Base-by-base conservation (phyloP, 2,329 filamentous ascomycete genomes). In the Whalleya microplaca region DNA sequence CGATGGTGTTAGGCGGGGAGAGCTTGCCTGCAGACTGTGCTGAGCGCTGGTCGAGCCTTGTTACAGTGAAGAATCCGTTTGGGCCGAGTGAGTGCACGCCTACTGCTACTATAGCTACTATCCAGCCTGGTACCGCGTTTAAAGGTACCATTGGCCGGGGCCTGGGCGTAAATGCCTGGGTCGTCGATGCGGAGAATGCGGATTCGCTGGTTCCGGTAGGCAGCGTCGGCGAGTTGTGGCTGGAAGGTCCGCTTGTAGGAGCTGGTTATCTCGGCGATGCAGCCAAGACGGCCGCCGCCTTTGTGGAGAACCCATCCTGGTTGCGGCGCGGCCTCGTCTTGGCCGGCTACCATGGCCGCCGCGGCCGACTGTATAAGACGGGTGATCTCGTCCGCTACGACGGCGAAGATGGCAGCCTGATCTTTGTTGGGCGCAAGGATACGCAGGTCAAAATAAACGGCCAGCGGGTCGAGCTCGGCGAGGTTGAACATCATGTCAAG, bases 231-330 rank as follows among this genome's bases (percentile, higher is more conserved):
- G 64, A 67, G 50, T 47, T 66, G 21, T 48, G 55, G 27, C 27
- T 65, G 6, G 55, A 56, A 29, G 64, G 64, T 3, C 74, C 75
- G n/a, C 68, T 69, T 6, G 69, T 78, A 43, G 75, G 74, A 40
- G 66, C 72, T 48, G 74, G 74, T 49, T 78, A 78, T 52, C 63
- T 75, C 29, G 74, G 76, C 54, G 73, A 77, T 19, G 66, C 64
- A 2, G 63, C 69, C 52, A 76, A 75, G 55, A 77, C 75, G 0
- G 66, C 68, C 20, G 73, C 72, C 23, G 67, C 69, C 1, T 78
- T 77, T 47, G 71, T 78, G 43, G 67, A 68, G 41, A 65, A 73
- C 46, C 74, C 72, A 23, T 57, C 52, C 2, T 76, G 72, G 72
- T 56, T 66, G 2, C 65, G 58, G 27, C 12, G 20, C 9, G 41